Percentiles rank a stretch among this genome's conserved stretches.
Conservation (phyloP, 371 early-diverging fungal species). For the Mortierella sp. region DNA sequence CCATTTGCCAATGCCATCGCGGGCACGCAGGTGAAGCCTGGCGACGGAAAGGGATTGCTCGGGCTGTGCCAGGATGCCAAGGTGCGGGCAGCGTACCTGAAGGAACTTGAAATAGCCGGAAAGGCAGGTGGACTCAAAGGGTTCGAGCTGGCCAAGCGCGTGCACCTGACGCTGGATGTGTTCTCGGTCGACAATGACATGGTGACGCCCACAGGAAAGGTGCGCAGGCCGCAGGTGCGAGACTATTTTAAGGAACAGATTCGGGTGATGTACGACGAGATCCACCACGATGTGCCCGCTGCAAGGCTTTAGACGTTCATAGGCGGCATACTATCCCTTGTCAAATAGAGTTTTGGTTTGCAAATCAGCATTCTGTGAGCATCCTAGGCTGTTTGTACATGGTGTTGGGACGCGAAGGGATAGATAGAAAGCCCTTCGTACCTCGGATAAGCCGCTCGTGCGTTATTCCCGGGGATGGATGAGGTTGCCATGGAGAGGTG, state of each 20-base stretch:
- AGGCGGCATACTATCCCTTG: neutral
- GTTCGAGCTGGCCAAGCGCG: slow-evolving; percentile 63
- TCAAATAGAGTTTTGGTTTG: too few species aligned
- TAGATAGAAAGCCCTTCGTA: too few species aligned
- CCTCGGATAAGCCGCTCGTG: too few species aligned
- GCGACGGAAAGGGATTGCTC: too few species aligned
- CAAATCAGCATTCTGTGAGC: too few species aligned
- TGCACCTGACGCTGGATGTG: slow-evolving; percentile 60
- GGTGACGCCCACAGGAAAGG: slow-evolving; percentile 73
- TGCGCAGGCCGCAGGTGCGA: slow-evolving; percentile 73
- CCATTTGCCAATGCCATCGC: slow-evolving; percentile 53
- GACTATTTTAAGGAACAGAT: slow-evolving; percentile 67
- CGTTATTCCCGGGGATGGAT: too few species aligned
- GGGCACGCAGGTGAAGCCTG: slow-evolving; percentile 1
- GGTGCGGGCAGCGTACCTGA: slow-evolving; percentile 42
- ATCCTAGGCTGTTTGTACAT: too few species aligned
- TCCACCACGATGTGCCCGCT: neutral
- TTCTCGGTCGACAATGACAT: slow-evolving; percentile 64
- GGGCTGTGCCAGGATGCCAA: slow-evolving; percentile 64
- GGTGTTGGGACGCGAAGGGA: too few species aligned
- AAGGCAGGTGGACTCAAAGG: slow-evolving; percentile 32
- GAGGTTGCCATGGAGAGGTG: too few species aligned
- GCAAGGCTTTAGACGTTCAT: too few species aligned
- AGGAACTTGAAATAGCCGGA: slow-evolving; percentile 25
- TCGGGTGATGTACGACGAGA: slow-evolving; percentile 58